Base-by-base conservation (phyloP, 768 basidiomycete genomes). In the Kwoniella pini region DNA sequence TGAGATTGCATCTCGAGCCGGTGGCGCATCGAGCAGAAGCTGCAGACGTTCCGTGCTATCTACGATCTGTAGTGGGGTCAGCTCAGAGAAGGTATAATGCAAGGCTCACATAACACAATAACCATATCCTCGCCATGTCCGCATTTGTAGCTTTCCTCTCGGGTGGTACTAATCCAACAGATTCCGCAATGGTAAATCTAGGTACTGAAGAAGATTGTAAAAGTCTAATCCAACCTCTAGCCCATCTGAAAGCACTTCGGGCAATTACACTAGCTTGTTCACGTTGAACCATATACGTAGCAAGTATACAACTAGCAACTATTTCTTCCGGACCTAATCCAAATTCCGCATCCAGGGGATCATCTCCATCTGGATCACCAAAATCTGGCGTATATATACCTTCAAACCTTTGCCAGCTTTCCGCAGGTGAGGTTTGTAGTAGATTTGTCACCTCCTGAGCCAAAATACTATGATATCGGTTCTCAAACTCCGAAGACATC, bases 301-400 rank as follows among this genome's bases (percentile, higher is more conserved):
- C 60, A 4, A 71, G 36, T 10, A 66, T 39, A 39, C 54, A 63
- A 3, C 64, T 63, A 7, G 51, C 70, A 5, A 71, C 65, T 53
- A 74, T 74, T 58, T 74, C 72, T 46, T 74, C 72, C 17, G 72
- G 72, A 0, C 72, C 72, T 21, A 74, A 59, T 6, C 70, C 72
- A 44, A 74, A 51, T 50, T 74, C 72, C 10, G 69, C 63, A 58
- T 74, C 72, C 12, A 71, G 56, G 10, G 60, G 36, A 13, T 65
- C 65, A 40, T 62, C 63, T 13, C 54, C 65, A 28, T 46, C 54
- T 22, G 49, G 31, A 51, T 36, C 48, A 10, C 46, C 60, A n/a
- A 33, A 54, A 46, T 65, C 54, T 15, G 53, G 38, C 13, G 46
- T 46, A 38, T 64, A 52, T 6, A 21, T 24, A 21, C 51, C 57